Evolutionary conservation across 257 asterid species (phyloP), one percentile per base, ranked within the genome.

Genomic region (Lavandula angustifolia): DNA sequence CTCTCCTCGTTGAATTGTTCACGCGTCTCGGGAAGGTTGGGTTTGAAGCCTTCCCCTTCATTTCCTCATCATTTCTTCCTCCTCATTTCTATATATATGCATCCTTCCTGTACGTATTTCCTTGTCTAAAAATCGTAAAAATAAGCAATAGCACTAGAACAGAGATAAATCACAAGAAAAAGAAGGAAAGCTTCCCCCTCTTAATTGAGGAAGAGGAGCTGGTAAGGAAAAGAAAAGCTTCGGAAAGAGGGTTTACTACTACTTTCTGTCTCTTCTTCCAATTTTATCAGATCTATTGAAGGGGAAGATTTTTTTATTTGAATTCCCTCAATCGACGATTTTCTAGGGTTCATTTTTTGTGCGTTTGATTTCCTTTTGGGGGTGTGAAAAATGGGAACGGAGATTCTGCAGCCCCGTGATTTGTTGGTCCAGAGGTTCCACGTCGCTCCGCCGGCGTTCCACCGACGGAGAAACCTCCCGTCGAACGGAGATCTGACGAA

Each of bases 351-450:
- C 11, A 0, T 47, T 67, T 61, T 37, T 52, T 63, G 46, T 40
- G 31, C 38, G 22, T 33, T 22, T 7, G 58, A 1, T 31, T 57
- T 56, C 9, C 29, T 16, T 10, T 51, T 52, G 9, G 8, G 55
- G 9, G 12, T 41, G 8, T 18, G 58, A 22, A 22, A 70, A 1
- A 81, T 81, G 86, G 86, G 81, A 5, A 81, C 86, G 40, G 86
- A 81, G 60, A 81, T 81, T 63, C 63, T 78, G 69, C 42, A 67
- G 53, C 74, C 81, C 60, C 86, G 66, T 2, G 79, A 81, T 62
- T 47, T 70, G 62, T 67, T 78, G 62, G 78, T 16, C 1, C 79
- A 61, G 38, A 65, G 83, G 31, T 68, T 62, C 41, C 66, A 55
- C 14, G 61, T 16, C 7, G 29, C 64, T 9, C 70, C 64, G 63